Evolutionary conservation across 2,329 filamentous ascomycete species (phyloP).

Genomic region (Aspergillus sp.): DNA sequence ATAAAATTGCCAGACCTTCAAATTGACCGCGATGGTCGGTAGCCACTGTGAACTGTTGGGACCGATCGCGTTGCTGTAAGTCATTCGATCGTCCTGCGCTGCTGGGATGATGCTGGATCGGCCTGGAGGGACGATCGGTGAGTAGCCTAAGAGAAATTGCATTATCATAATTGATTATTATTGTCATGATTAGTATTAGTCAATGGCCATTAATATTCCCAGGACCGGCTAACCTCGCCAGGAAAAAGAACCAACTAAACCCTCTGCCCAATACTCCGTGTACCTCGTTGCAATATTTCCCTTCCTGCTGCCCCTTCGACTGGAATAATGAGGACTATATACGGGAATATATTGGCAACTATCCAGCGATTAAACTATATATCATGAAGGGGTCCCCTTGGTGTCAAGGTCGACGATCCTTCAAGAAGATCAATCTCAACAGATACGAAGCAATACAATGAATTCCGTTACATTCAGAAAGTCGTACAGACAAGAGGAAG

Average conservation of each 20-base stretch:
- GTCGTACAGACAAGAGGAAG: neutral
- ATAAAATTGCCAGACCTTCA: neutral
- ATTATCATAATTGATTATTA: neutral
- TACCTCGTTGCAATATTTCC: neutral
- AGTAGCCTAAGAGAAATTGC: neutral
- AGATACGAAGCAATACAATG: too few relatives aligned
- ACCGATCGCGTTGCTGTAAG: conserved; percentile 24
- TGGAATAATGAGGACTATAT: neutral
- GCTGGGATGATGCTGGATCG: conserved; percentile 24
- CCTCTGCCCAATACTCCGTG: neutral
- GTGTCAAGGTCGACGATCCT: neutral
- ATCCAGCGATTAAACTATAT: neutral
- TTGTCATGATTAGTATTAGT: neutral
- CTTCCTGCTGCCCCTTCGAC: neutral
- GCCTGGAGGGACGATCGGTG: conserved; percentile 11
- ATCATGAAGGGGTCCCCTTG: neutral
- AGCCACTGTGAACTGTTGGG: conserved; percentile 19
- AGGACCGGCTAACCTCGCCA: neutral
- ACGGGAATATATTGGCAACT: neutral
- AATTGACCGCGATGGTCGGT: conserved; percentile 10
- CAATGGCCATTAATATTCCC: neutral
- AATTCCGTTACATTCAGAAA: neutral
- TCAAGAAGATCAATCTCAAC: neutral
- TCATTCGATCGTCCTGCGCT: conserved; percentile 24
- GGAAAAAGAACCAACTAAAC: neutral